Base-by-base conservation (phyloP, 768 basidiomycete species). In the Macrolepiota dolichaula region DNA sequence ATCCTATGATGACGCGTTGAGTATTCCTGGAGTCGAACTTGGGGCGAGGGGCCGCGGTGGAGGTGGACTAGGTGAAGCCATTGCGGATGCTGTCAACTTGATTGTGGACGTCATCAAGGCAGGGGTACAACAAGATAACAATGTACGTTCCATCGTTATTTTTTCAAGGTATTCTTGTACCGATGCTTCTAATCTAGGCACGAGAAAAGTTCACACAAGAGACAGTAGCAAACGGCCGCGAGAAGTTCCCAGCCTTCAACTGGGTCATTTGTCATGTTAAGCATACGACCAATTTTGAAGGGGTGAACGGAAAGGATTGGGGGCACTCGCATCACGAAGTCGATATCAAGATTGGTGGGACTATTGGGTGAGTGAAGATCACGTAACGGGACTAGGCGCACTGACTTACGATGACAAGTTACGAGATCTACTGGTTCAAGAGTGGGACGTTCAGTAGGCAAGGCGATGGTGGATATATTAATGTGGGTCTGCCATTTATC, bases 391-490 rank as follows among this genome's bases (percentile, higher is more conserved):
- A 64, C 57, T 62, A 50, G 55, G 46, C 27, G 49, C 64, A 6
- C 0, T 24, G 46, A 32, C 29, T 49, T 10, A 49, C n/a, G 4
- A 15, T 42, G 13, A 17, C 6, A 17, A 67, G 62, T 24, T 69
- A 65, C 46, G 69, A 70, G 46, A 63, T 68, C 49, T 70, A 70
- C 52, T 67, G 66, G 65, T 66, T 65, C 58, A 62, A 56, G 49
- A 55, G 61, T 17, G 68, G 69, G 27, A 63, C 64, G 2, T 68
- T 70, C 61, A 47, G 53, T 9, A 64, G 64, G 35, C 11, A 63
- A 17, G 69, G 68, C 4, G 69, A 70, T 50, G 69, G 68, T 24
- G 68, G 68, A 24, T 69, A 63, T 46, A 51, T 69, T 15, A 70
- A 69, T 51, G 69, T 69, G 47, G 44, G 68, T 64, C 27, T 51